These are phyloP conservation scores for Naganishia sp. DNA, from an alignment of 1,284 basidiomycete species.

Conservation along the genomic window DNA sequence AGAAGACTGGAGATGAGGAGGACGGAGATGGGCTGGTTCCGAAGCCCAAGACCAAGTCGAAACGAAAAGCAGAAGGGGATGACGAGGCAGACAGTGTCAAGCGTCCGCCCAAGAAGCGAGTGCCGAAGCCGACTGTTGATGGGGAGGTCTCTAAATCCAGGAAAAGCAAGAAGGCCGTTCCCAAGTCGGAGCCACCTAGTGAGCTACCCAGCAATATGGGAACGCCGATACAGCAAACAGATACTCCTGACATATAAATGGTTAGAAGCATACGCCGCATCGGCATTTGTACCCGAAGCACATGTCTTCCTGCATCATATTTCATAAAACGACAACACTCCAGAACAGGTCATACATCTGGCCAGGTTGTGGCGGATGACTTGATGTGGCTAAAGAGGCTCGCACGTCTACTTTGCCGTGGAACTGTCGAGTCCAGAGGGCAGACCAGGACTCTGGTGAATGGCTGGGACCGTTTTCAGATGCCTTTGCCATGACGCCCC, in stretches of 20 bases:
- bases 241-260: background rate
- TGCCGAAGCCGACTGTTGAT: slow-evolving; percentile 3
- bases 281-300: background rate
- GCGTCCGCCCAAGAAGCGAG: slow-evolving; percentile 19
- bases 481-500: background rate
- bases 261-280: background rate
- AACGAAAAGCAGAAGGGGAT: slow-evolving; percentile 13
- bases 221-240: slow-evolving; percentile 11
- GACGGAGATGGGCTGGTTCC: slow-evolving; percentile 37
- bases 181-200: slow-evolving; percentile 13
- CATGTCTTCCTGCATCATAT: background rate
- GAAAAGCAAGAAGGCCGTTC: slow-evolving; percentile 16
- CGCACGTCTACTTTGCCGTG: slow-evolving; percentile 1
- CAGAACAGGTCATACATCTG: slow-evolving; percentile 4
- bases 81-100: slow-evolving; percentile 5
- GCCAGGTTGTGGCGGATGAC: background rate
- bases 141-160: slow-evolving; percentile 16
- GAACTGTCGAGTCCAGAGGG: slow-evolving; percentile 14
- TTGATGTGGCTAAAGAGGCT: background rate
- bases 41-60: slow-evolving; percentile 12
- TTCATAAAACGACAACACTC: slow-evolving; percentile 5
- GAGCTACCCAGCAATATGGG: slow-evolving; percentile 7
- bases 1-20: slow-evolving; percentile 40
- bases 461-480: slow-evolving; percentile 5
- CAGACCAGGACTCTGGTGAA: slow-evolving; percentile 26